A percentile compares a stretch with the other conserved stretches of the same genome.
Conservation (phyloP, 208 protist genomes). For the Leishmania tropica region DNA sequence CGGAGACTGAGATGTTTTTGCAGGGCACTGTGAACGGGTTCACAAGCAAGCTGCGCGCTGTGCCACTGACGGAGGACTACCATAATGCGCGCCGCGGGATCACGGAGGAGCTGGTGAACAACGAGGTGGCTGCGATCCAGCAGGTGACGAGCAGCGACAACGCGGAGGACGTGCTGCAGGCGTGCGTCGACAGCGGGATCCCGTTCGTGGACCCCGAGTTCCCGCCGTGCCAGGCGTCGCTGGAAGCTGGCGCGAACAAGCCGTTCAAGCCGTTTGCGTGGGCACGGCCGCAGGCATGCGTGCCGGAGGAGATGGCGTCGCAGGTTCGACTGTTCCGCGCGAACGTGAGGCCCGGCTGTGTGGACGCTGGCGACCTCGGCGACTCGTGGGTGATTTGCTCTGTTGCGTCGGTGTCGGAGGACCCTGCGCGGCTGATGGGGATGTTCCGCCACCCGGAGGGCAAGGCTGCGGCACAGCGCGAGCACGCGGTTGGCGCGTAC, state of each 20-base stretch:
- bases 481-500: conserved; percentile 75
- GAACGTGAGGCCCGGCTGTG: conserved; percentile 36
- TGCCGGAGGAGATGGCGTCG: conserved; percentile 55
- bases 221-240: conserved; percentile 59
- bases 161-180: conserved; percentile 57
- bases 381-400: conserved; percentile 82
- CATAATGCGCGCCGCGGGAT: conserved; percentile 37
- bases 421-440: conserved; percentile 37
- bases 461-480: conserved; percentile 49
- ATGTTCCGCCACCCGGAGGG: conserved; percentile 75
- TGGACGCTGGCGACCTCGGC: conserved; percentile 68
- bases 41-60: conserved; percentile 64
- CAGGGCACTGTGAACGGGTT: conserved; percentile 62
- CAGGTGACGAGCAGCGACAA: conserved; percentile 40
- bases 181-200: conserved; percentile 56
- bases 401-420: conserved; percentile 56
- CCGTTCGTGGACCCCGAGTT: conserved; percentile 81
- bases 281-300: conserved; percentile 55
- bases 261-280: conserved; percentile 66
- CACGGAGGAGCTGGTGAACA: conserved; percentile 33
- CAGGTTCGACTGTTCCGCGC: conserved; percentile 71
- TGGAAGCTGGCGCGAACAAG: conserved; percentile 55
- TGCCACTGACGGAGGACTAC: conserved; percentile 66
- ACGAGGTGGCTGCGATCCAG: conserved; percentile 53
- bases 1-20: conserved; percentile 81